phyloP scores from a whole-genome alignment of 768 basidiomycete species.

The Tephrocybe sp. region DNA sequence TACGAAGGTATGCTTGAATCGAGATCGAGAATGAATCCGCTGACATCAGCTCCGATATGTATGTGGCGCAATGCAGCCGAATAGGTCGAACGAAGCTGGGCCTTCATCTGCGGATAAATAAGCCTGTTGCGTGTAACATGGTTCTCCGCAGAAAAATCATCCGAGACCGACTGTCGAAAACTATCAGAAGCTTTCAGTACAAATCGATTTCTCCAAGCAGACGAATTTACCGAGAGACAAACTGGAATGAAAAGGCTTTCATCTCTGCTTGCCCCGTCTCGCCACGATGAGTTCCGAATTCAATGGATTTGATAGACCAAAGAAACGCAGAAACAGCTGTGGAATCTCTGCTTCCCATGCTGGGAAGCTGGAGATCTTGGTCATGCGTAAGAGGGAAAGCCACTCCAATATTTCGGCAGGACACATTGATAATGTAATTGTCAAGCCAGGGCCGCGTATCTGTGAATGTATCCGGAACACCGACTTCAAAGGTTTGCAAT shows the following conservation, averaged over 20 bases:
- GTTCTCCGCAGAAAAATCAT: conserved; percentile 69
- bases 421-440: conserved; percentile 52
- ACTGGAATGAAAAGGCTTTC: conserved; percentile 79
- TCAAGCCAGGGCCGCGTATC: conserved; percentile 54
- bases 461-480: conserved; percentile 40
- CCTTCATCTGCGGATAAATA: conserved; percentile 79
- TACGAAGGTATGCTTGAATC: conserved; percentile 80
- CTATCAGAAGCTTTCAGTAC: conserved; percentile 36
- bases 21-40: conserved; percentile 83
- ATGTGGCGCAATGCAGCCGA: conserved; percentile 50
- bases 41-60: conserved; percentile 68
- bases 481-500: conserved; percentile 72
- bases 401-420: conserved; percentile 73
- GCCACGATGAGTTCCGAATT: conserved; percentile 71
- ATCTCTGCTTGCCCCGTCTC: conserved; percentile 79
- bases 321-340: conserved; percentile 75
- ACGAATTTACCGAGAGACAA: conserved; percentile 64
- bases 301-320: conserved; percentile 75
- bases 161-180: conserved; percentile 72
- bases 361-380: conserved; percentile 53
- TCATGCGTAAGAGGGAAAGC: conserved; percentile 83
- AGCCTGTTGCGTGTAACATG: conserved; percentile 74
- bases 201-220: conserved; percentile 3
- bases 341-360: conserved; percentile 36
- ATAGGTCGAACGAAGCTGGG: conserved; percentile 61